Conservation (phyloP, 2,329 filamentous ascomycete species). For the Tolypocladium endophyticum region DNA sequence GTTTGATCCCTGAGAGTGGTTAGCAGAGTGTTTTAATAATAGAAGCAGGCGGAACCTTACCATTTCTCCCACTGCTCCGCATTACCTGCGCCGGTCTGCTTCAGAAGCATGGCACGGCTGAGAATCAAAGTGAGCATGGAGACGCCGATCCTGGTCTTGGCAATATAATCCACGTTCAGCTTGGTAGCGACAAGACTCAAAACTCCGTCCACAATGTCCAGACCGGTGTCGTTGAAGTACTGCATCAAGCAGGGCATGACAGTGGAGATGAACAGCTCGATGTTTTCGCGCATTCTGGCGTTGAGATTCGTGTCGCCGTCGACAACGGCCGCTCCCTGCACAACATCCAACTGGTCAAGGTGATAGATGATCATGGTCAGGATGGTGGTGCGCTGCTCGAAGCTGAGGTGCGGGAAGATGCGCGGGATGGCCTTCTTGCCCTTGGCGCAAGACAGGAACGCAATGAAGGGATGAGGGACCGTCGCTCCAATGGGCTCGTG, state of each 20-base stretch:
- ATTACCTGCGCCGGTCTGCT: constrained; percentile 62
- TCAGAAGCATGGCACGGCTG: constrained; percentile 86
- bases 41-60: constrained; percentile 29
- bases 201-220: constrained; percentile 85
- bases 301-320: constrained; percentile 64
- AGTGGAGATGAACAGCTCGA: constrained; percentile 78
- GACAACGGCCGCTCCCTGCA: constrained; percentile 66
- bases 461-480: constrained; percentile 84
- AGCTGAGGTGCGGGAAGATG: constrained; percentile 85
- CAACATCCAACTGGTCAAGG: constrained; percentile 83
- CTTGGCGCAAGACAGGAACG: constrained; percentile 87
- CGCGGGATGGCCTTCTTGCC: constrained; percentile 93
- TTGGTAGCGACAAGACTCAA: constrained; percentile 76
- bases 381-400: constrained; percentile 88
- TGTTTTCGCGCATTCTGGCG: constrained; percentile 72
- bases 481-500: constrained; percentile 79
- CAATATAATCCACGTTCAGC: constrained; percentile 74
- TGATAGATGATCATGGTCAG: constrained; percentile 94
- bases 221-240: constrained; percentile 81
- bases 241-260: constrained; percentile 86
- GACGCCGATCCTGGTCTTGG: constrained; percentile 77
- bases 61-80: constrained; percentile 74
- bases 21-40: constrained; percentile 11
- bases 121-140: constrained; percentile 89
- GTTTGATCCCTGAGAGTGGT: constrained; percentile 51